These are phyloP conservation scores for Fusarium sp. DNA, from an alignment of 2,329 filamentous ascomycete species.

Conservation along the genomic window DNA sequence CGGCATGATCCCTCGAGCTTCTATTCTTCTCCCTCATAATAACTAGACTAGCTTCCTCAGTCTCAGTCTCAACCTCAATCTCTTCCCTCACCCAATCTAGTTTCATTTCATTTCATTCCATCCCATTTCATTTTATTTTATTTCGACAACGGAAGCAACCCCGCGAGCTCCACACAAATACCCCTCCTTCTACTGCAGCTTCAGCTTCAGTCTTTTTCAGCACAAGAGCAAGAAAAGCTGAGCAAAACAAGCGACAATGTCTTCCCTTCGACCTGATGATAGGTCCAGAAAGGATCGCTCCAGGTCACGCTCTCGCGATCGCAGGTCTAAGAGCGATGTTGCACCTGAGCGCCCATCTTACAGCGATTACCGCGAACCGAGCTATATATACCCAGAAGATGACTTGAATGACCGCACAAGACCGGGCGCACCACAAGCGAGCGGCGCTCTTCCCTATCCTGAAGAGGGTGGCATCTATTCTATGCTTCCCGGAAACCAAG, in stretches of 20 bases:
- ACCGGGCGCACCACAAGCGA: conserved; percentile 51
- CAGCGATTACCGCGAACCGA: conserved; percentile 59
- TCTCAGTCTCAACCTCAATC: background rate
- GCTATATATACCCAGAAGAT: conserved; percentile 57
- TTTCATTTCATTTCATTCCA: background rate
- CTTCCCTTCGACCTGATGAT: conserved; percentile 64
- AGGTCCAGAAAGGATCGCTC: conserved; percentile 60
- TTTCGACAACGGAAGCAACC: background rate
- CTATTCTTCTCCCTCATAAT: conserved; percentile 13
- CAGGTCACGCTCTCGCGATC: conserved; percentile 58
- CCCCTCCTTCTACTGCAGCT: conserved; percentile 28
- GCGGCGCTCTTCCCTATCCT: conserved; percentile 54
- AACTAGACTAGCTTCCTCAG: background rate
- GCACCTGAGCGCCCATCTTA: conserved; percentile 47
- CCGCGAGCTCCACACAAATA: conserved; percentile 26
- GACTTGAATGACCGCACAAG: conserved; percentile 54
- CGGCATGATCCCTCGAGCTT: conserved; percentile 16
- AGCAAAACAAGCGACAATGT: conserved; percentile 55
- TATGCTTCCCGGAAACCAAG: conserved; percentile 54
- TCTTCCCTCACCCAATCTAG: background rate
- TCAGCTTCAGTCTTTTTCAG: conserved; percentile 15
- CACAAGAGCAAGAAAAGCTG: background rate
- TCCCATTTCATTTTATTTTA: background rate
- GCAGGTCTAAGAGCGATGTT: conserved; percentile 49
- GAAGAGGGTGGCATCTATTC: conserved; percentile 53